A percentile compares a stretch with the other conserved stretches of the same genome.
These are phyloP conservation scores for Nadsonia starkeyi-henricii DNA, from an alignment of 1,139 yeast genomes.

Conservation along the genomic window DNA sequence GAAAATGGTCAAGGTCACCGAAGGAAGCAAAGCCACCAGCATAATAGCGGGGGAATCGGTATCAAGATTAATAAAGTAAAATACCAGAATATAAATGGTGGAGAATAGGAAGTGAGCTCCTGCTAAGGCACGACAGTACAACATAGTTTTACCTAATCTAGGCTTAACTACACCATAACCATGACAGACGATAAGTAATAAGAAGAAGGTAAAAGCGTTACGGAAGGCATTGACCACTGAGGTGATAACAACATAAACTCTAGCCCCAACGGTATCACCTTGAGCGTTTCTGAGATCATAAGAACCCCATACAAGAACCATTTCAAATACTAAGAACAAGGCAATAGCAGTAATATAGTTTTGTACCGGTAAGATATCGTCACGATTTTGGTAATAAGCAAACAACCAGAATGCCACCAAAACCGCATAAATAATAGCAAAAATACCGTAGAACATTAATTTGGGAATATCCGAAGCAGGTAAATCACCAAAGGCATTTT, in stretches of 20 bases:
- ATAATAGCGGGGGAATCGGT: constrained; percentile 31
- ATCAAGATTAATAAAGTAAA: constrained; percentile 44
- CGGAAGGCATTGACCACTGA: constrained; percentile 71
- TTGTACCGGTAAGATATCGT: constrained; percentile 82
- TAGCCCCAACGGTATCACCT: constrained; percentile 46
- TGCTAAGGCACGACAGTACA: constrained; percentile 66
- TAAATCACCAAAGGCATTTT: constrained; percentile 80
- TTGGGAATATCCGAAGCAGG: constrained; percentile 88
- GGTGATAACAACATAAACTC: constrained; percentile 61
- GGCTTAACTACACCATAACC: constrained; percentile 92
- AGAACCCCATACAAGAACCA: constrained; percentile 81
- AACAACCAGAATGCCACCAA: constrained; percentile 72
- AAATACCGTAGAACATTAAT: constrained; percentile 73
- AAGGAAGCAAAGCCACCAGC: constrained; percentile 46
- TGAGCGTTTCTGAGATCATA: constrained; percentile 68
- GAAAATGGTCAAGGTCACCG: constrained; percentile 55
- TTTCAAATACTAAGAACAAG: constrained; percentile 70
- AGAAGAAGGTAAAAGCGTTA: constrained; percentile 76
- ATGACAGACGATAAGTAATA: constrained; percentile 68
- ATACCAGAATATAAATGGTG: constrained; percentile 51
- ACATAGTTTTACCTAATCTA: constrained; percentile 66
- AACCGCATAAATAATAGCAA: constrained; percentile 72
- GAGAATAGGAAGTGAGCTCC: constrained; percentile 57
- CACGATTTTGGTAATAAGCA: constrained; percentile 73
- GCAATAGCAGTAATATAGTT: constrained; percentile 79